Base-by-base conservation (phyloP, 1,139 yeast species). In the Pichia cactophila region DNA sequence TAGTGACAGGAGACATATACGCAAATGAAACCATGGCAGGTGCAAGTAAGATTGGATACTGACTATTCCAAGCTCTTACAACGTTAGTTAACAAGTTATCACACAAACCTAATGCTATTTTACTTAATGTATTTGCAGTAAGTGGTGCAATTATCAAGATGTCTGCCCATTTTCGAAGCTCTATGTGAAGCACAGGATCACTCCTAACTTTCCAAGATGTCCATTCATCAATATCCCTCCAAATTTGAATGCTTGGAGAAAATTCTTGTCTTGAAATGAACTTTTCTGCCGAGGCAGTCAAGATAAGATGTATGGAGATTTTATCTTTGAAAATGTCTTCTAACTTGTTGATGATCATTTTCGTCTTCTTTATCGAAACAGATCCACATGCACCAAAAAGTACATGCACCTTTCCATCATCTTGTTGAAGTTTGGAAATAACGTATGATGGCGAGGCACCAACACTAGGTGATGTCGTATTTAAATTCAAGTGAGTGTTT, bases 211-310 rank as follows among this genome's bases (percentile, higher is more conserved):
- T 77, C 97, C 97, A 89, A 4, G 88, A 82, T 44, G 72, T 75
- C 97, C 97, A 90, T 68, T 90, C 97, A 64, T 90, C 97, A 44
- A 76, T 72, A 64, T 90, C 96, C 61, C 86, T 77, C 97, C 97
- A 90, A 10, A 88, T 75, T 48, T 82, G 77, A 7, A 87, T 78
- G 54, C 77, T 74, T 46, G 84, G 76, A 9, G 83, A 85, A 50
- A 80, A 69, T 51, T 80, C 84, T 17, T 72, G 72, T 41, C 75
- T 68, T 8, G 82, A 70, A 16, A 89, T 76, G 64, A 90, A 87
- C 63, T 85, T 83, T 57, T 86, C 95, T 17, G 96, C 88, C 1
- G 95, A 79, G 52, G 80, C 78, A 2, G 97, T 90, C 51, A 90
- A 69, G 41, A 90, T 82, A 36, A 89, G 72, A 65, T 90, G 96